Evolutionary conservation across 352 stramenopile species (phyloP), one percentile per base, ranked within the genome.

Genomic region (Globisporangium canariense): DNA sequence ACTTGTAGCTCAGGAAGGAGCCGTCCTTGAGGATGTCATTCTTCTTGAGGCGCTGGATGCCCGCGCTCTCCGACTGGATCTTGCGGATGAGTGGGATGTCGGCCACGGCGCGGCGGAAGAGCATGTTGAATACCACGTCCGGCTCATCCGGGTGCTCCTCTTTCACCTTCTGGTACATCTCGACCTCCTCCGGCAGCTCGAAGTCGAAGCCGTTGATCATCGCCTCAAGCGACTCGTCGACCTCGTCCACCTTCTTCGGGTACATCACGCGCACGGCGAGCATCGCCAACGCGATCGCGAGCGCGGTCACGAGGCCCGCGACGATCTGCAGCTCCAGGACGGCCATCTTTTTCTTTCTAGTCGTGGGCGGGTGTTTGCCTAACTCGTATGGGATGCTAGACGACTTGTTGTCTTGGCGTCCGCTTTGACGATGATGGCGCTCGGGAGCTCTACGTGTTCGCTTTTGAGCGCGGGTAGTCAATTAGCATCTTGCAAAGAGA

Each of bases 121-220:
- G 77, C 69, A 87, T 75, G 65, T 92, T 83, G 71, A 92, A 94
- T 58, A 81, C 78, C 58, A 78, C 81, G 51, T 93, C 85, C 58
- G 67, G 73, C 49, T 94, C 79, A 18, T 81, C 75, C 9, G 81
- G 64, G 60, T 90, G 70, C 68, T 92, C 82, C 40, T 79, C 77
- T 54, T 86, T 88, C 58, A 78, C 71, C 68, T 86, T 78, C 56
- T 75, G 86, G 74, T 92, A 94, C 66, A 81, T 65, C 56, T 91
- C 86, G 53, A 92, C 81, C 62, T 94, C 83, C 34, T 92, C 81
- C 0, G 86, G 86, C 57, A 94, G 67, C 56, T 84, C 75, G 74
- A 94, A 93, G 81, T 94, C 86, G 58, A 94, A 94, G 71, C 86
- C 86, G 68, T 94, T 94, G 78, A 94, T 93, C 82, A 94, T 94